Evolutionary conservation across 2,329 filamentous ascomycete species (phyloP), one percentile per base, ranked within the genome.

Genomic region (Metarhizium rileyi): DNA sequence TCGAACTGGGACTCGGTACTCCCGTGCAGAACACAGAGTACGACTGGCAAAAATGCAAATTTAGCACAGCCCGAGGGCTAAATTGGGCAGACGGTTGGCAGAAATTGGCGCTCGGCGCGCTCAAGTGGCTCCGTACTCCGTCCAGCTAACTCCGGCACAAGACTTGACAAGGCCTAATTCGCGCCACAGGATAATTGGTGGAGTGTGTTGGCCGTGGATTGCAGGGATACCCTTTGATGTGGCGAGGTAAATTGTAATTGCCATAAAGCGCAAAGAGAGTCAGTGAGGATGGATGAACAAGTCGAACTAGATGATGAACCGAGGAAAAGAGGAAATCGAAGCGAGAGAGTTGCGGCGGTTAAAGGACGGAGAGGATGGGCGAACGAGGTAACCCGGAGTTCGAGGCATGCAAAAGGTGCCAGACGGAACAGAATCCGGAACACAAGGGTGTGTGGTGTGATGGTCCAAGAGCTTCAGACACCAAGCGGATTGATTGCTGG

Each of bases 141-240:
- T n/a, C n/a, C n/a, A n/a, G n/a, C n/a, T n/a, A n/a, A n/a, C 16
- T 36, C 8, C 28, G 12, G 28, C 28, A 30, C 28, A 12, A 30
- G 28, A 30, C 28, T 28, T 40, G 33, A 27, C 33, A 16, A n/a
- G 45, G 35, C 30, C 9, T 40, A 38, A 47, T 47, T 47, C 20
- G 45, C 35, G 35, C 45, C 45, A 47, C 45, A 41, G 45, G 45
- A 47, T n/a, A 16, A 25, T 20, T n/a, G 35, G 33, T 47, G 45
- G 45, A 47, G 45, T 28, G 30, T 18, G 22, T 25, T 47, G 33
- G 18, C 9, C 35, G 35, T 35, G 33, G 35, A 38, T 36, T 35
- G 42, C 42, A 30, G 38, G 38, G 38, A 42, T 42, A 14, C 20
- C 20, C 12, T 25, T 25, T n/a, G 38, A 25, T 42, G 20, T 6